Base-by-base conservation (phyloP, 129 eudicot genomes). In the Dittrichia graveolens region DNA sequence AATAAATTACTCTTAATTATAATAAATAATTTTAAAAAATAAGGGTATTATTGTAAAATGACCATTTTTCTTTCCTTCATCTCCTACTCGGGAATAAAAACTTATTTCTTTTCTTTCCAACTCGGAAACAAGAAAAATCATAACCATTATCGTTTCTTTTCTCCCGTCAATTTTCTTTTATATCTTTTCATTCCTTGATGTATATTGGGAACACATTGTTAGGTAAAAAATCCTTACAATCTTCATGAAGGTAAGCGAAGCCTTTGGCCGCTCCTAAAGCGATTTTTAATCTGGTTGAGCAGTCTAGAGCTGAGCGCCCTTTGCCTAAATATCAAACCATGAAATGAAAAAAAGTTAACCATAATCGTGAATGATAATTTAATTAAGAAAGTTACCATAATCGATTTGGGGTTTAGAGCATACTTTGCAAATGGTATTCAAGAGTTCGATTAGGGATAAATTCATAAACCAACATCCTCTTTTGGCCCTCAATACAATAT, bases 191-290 rank as follows among this genome's bases (percentile, higher is more conserved):
- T n/a, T n/a, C n/a, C n/a, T n/a, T n/a, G n/a, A n/a, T n/a, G n/a
- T n/a, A n/a, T n/a, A n/a, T n/a, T n/a, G n/a, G n/a, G n/a, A n/a
- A n/a, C n/a, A 47, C 5, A 9, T 47, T 47, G 53, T 14, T 5
- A 47, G 4, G 13, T 47, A 45, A 19, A 19, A 2, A 48, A 49
- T 68, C 37, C 87, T 81, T 58, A 89, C 96, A 89, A 77, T 89
- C 96, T 80, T 89, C 92, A 58, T 89, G 96, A 60, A 89, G 89
- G 54, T 89, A 89, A 57, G 96, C 87, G 34, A 89, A 89, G 2
- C 96, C 96, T 67, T 82, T 89, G 57, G 96, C 96, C 9, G 96
- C 67, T 78, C 96, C 96, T 40, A 86, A 49, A 9, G 92, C 96
- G 54, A 89, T 86, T 64, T 67, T 82, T 40, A 81, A 76, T 65